phyloP scores from a whole-genome alignment of 805 yeast species.

The Teunomyces funiuensis region DNA sequence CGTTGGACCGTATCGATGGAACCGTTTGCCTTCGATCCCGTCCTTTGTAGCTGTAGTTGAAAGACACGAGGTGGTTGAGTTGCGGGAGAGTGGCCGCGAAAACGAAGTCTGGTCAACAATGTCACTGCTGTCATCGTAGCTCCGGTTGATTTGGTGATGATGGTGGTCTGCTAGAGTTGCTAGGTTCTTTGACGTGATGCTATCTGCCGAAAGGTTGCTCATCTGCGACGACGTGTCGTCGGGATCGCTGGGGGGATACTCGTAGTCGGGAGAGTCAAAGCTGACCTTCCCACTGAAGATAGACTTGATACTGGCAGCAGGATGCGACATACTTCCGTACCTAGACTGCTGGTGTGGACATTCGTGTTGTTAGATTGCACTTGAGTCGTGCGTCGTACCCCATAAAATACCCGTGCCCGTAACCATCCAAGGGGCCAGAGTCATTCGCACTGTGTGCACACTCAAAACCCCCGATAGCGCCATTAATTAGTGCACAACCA shows the following conservation, averaged over 20 bases:
- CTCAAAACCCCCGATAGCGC: too few relatives aligned
- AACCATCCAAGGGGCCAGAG: neutral
- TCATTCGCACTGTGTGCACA: neutral
- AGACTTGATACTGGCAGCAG: conserved; percentile 43
- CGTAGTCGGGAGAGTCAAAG: conserved; percentile 22
- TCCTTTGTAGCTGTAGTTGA: conserved; percentile 75
- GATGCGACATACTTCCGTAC: conserved; percentile 40
- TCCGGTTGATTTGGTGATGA: neutral
- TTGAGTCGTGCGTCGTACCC: neutral
- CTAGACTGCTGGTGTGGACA: too few relatives aligned
- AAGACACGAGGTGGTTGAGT: conserved; percentile 63
- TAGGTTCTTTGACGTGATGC: conserved; percentile 21
- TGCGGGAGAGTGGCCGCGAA: conserved; percentile 61
- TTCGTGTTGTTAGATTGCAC: neutral
- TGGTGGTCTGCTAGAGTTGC: conserved; percentile 8
- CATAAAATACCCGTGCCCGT: neutral
- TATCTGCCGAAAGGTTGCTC: conserved; percentile 17
- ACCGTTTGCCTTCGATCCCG: conserved; percentile 64
- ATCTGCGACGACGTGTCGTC: conserved; percentile 14
- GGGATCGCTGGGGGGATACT: conserved; percentile 8
- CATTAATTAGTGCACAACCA: too few relatives aligned
- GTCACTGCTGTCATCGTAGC: neutral
- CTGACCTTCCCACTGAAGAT: conserved; percentile 36
- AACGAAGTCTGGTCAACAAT: conserved; percentile 10
- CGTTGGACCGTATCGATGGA: conserved; percentile 46